Evolutionary conservation across 176 grass and related monocot genomes (phyloP), one percentile per base, ranked within the genome.

Genomic region (Areca catechu): DNA sequence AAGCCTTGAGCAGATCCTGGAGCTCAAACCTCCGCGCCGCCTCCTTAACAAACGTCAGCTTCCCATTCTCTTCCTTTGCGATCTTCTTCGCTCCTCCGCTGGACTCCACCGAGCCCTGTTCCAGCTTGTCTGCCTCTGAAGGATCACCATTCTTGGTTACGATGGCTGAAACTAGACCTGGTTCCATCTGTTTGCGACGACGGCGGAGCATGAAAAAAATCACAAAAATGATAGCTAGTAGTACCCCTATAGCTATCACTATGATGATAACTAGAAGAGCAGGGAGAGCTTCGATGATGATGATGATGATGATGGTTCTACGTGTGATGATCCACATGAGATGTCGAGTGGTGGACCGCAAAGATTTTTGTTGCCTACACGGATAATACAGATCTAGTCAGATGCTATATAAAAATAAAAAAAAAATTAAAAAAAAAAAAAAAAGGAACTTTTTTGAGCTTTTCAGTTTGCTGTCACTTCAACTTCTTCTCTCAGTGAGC

Each of bases 1-100:
- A 89, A 0, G 93, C 72, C 58, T 81, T 72, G 19, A 98, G 73
- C 54, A 98, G 56, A 74, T 98, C 93, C 54, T 92, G 81, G n/a
- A 98, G 72, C 58, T 76, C 84, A 51, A 98, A 98, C 70, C 70
- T 74, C 28, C 53, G 20, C 9, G 69, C 54, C 5, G 25, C 63
- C 27, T 92, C 93, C 69, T 63, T 61, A 12, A 98, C 9, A 77
- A 98, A 92, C 37, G 74, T 60, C 63, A 98, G 62, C 67, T 67
- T 61, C 15, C 68, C 75, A 21, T 79, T 63, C 0, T 80, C 80
- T 16, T 91, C 83, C 4, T 67, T 67, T 0, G 50, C 70, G 66
- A 19, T 65, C 10, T 51, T 71, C 67, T 66, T n/a, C 68, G 28
- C 16, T 62, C 79, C 76, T 79, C 81, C 23, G 68, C 50, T 19